Evolutionary conservation across 108 stramenopile genomes (phyloP).

Genomic region (Nitzschia inconspicua): DNA sequence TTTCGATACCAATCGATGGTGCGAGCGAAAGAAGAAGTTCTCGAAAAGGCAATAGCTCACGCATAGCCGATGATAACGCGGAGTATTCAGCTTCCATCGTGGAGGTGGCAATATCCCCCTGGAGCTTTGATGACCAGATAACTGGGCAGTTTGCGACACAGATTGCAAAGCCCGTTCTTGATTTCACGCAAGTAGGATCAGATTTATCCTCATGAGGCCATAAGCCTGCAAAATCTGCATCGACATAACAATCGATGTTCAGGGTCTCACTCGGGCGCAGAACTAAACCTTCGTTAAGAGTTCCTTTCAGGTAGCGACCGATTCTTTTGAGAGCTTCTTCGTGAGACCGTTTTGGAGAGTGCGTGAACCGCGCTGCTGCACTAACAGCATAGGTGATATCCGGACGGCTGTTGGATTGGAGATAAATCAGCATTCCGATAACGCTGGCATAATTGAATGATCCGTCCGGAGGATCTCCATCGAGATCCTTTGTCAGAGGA

Average conservation of each 20-base stretch:
- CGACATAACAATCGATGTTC: slow-evolving; percentile 37
- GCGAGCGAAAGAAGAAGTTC: no score
- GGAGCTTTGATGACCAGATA: slow-evolving; percentile 42
- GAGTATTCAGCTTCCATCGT: slow-evolving; percentile 55
- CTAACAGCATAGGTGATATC: slow-evolving; percentile 43
- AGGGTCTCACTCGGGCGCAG: slow-evolving; percentile 11
- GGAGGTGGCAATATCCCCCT: slow-evolving; percentile 40
- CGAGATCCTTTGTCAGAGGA: slow-evolving; percentile 28
- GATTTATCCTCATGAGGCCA: slow-evolving; percentile 23
- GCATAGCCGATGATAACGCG: no score
- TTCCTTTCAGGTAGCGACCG: slow-evolving; percentile 33
- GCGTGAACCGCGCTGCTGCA: slow-evolving; percentile 30
- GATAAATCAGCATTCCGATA: slow-evolving; percentile 31
- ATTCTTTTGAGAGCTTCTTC: slow-evolving; percentile 35
- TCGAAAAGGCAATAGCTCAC: no score
- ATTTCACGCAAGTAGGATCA: slow-evolving; percentile 40
- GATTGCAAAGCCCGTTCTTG: no score
- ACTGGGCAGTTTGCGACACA: slow-evolving; percentile 40
- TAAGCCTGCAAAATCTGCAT: slow-evolving; percentile 48
- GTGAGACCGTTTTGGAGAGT: slow-evolving; percentile 31
- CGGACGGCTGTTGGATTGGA: slow-evolving; percentile 18
- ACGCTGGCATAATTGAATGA: slow-evolving; percentile 21
- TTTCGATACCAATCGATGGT: no score
- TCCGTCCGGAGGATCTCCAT: slow-evolving; percentile 28
- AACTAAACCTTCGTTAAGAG: slow-evolving; percentile 29